Evolutionary conservation across 140 eudicot genomes (phyloP).

Genomic region (Flaveria floridana): DNA sequence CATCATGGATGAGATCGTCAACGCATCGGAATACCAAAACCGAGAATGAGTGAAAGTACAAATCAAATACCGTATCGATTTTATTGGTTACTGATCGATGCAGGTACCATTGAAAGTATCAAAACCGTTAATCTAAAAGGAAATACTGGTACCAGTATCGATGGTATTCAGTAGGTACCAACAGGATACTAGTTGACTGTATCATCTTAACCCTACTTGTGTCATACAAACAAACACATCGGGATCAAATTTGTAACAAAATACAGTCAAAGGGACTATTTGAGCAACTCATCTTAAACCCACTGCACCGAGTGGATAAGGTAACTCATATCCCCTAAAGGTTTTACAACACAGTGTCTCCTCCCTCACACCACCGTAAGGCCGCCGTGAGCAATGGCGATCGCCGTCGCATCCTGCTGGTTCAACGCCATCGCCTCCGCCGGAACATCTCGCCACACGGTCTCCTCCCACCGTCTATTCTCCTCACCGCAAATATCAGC

Average conservation of each 20-base stretch:
- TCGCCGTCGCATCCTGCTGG: constrained; percentile 52
- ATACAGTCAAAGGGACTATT: constrained; percentile 22
- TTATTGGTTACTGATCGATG: too few species aligned
- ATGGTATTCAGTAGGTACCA: too few species aligned
- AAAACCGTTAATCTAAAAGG: too few species aligned
- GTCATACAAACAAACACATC: not conserved
- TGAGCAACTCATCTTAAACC: not conserved
- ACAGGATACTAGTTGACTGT: too few species aligned
- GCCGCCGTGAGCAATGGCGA: constrained; percentile 50
- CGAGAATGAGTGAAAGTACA: too few species aligned
- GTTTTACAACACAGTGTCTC: constrained; percentile 23
- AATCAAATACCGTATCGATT: too few species aligned
- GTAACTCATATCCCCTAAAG: constrained; percentile 25
- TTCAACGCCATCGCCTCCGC: constrained; percentile 37
- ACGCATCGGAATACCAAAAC: too few species aligned
- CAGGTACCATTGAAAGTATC: too few species aligned
- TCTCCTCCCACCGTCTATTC: constrained; percentile 42
- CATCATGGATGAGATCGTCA: too few species aligned
- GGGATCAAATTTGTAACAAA: not conserved
- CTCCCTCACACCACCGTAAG: not conserved
- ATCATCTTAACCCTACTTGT: too few species aligned
- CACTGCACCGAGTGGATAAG: constrained; percentile 35
- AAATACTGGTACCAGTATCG: too few species aligned
- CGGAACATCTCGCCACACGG: constrained; percentile 32
- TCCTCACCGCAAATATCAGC: constrained; percentile 31